These are phyloP conservation scores for Pterocarpus macrocarpus DNA, from an alignment of 306 rosid genomes.

Conservation along the genomic window DNA sequence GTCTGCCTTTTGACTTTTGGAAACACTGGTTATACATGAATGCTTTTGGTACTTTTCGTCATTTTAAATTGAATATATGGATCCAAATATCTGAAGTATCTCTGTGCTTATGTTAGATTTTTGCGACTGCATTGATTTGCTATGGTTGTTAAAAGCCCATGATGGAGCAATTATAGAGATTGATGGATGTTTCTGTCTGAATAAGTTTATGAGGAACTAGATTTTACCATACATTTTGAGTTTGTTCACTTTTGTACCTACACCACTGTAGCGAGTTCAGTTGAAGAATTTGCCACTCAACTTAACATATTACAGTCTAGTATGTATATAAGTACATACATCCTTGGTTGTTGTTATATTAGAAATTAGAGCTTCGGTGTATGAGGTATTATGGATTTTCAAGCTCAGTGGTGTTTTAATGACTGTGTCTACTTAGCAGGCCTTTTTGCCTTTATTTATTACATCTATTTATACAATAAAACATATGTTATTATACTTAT, in stretches of 20 bases:
- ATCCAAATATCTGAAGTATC: conserved; percentile 25
- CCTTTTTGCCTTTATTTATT: not conserved
- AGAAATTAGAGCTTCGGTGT: not conserved
- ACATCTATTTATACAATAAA: too few species aligned
- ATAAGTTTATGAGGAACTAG: conserved; percentile 4
- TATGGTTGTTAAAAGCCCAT: conserved; percentile 12
- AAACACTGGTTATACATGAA: conserved; percentile 11
- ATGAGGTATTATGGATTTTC: conserved; percentile 21
- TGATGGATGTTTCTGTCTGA: conserved; percentile 26
- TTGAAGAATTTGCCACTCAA: too few species aligned
- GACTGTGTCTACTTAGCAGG: not conserved
- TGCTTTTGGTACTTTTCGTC: conserved; percentile 11
- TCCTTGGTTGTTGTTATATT: conserved; percentile 22
- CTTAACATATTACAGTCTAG: too few species aligned
- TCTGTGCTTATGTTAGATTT: not conserved
- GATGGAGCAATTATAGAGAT: conserved; percentile 19
- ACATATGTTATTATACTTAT: not conserved
- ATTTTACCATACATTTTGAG: conserved; percentile 9
- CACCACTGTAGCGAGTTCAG: too few species aligned
- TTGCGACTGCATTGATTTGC: conserved; percentile 10
- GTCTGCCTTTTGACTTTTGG: conserved; percentile 14
- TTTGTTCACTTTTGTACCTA: too few species aligned
- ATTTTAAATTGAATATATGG: not conserved
- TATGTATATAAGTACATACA: too few species aligned
- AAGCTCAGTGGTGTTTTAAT: not conserved